Conservation (phyloP, 2,329 filamentous ascomycete genomes). For the Pseudogymnoascus sp. region DNA sequence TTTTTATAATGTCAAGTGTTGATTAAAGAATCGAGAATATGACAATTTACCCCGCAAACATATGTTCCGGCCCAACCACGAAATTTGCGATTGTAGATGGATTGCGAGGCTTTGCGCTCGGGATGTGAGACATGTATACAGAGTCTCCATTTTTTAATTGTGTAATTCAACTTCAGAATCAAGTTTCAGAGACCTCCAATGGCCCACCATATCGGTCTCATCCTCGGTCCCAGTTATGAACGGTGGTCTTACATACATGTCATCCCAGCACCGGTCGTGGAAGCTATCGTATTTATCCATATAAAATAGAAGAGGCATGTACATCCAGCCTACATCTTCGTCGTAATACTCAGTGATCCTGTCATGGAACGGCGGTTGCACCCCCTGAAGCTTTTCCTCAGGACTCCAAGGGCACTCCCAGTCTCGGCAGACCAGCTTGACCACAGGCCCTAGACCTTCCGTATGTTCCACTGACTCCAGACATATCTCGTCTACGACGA, state of each 20-base stretch:
- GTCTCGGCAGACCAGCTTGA: background rate
- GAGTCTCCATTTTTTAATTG: background rate
- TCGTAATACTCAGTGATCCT: background rate
- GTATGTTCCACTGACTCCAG: background rate
- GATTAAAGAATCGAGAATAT: too few species aligned
- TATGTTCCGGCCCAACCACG: too few species aligned
- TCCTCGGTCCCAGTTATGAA: background rate
- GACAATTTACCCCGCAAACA: too few species aligned
- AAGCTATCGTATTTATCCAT: background rate
- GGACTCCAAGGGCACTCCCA: background rate
- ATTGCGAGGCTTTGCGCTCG: too few species aligned
- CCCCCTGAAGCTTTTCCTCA: background rate
- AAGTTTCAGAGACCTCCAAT: background rate
- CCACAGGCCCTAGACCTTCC: background rate
- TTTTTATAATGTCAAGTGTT: too few species aligned
- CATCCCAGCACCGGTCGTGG: background rate
- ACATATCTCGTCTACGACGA: background rate
- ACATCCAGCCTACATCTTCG: constrained; percentile 1
- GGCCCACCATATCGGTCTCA: background rate
- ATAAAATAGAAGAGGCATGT: background rate
- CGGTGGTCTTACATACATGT: background rate
- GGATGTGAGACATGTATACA: too few species aligned
- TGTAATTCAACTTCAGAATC: background rate
- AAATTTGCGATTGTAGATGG: too few species aligned
- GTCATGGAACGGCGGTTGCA: background rate